Evolutionary conservation across 495 filamentous ascomycete genomes (phyloP), one percentile per base, ranked within the genome.

Genomic region (Collariella sp.): DNA sequence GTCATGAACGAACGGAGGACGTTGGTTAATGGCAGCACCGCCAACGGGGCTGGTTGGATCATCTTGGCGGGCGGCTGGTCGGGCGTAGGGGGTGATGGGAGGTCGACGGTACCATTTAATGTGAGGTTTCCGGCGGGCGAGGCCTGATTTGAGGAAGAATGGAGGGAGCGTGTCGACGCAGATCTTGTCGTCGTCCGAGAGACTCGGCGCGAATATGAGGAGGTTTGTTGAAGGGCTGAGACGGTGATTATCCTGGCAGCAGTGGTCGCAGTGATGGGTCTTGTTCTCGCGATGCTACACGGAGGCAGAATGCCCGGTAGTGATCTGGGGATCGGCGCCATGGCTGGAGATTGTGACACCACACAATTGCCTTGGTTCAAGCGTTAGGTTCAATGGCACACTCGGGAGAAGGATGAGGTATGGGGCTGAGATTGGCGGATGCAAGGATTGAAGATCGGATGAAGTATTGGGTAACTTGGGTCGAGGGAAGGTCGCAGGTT

Each of bases 1-100:
- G 89, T 86, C 52, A 87, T 74, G 55, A 91, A 74, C 9, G 88
- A 90, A 23, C 91, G 86, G 40, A 96, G 68, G 43, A 97, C 76
- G 20, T 76, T 82, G 15, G 78, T 79, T 0, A 89, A 70, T 3
- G 91, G 88, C 33, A 97, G 77, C 41, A 86, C 76, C 3, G 85
- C 80, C 24, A 95, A 69, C 4, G 86, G 82, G 5, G 82, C 52
- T 11, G 65, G 42, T 20, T 62, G 70, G 19, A 56, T 45, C 67
- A 67, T 70, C 33, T 62, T 50, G 10, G 46, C 42, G 19, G 62
- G 56, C 29, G 58, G 45, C 12, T 51, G 55, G 16, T 55, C 44
- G 15, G 38, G 41, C 3, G 57, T 46, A 57, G 54, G 12, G 11
- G 56, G 36, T 35, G 46, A 1, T 55, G 23, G 26, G 60, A 61